Conservation (phyloP, 148 eudicot species). For the Camellia japonica region DNA sequence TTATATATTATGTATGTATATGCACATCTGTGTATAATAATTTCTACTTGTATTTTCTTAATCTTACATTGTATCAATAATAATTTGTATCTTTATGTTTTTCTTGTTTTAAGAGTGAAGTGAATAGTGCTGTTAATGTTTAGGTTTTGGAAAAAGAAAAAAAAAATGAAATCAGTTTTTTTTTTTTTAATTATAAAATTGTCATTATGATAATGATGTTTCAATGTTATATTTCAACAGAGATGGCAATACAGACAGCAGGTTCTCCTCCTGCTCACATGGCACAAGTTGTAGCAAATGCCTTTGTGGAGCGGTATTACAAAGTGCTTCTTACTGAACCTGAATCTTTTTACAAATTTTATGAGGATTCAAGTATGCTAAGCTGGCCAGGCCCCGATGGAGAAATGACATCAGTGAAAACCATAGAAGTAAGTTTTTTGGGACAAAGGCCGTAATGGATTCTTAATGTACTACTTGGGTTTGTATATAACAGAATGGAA, state of each 20-base stretch:
- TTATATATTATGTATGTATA: no score
- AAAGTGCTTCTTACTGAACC: constrained; percentile 34
- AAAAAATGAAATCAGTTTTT: background rate
- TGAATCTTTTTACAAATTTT: constrained; percentile 47
- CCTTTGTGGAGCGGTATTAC: constrained; percentile 57
- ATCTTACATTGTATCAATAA: background rate
- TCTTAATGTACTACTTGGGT: background rate
- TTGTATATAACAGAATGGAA: no score
- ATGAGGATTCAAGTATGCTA: constrained; percentile 49
- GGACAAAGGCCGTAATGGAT: background rate
- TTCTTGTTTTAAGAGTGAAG: background rate
- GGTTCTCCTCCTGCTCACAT: constrained; percentile 8
- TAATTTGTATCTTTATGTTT: background rate
- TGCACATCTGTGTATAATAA: no score
- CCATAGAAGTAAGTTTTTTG: constrained; percentile 41
- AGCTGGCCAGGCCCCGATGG: constrained; percentile 49
- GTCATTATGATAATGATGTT: background rate
- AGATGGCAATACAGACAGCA: constrained; percentile 49
- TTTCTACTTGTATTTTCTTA: no score
- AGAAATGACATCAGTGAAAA: constrained; percentile 34
- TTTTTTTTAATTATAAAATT: background rate
- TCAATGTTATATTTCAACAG: constrained; percentile 16
- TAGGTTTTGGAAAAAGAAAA: background rate
- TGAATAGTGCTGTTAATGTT: background rate
- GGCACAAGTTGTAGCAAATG: constrained; percentile 42